These are phyloP conservation scores for Alisma plantagoaquatica DNA, from an alignment of 106 monocot genomes.

Conservation along the genomic window DNA sequence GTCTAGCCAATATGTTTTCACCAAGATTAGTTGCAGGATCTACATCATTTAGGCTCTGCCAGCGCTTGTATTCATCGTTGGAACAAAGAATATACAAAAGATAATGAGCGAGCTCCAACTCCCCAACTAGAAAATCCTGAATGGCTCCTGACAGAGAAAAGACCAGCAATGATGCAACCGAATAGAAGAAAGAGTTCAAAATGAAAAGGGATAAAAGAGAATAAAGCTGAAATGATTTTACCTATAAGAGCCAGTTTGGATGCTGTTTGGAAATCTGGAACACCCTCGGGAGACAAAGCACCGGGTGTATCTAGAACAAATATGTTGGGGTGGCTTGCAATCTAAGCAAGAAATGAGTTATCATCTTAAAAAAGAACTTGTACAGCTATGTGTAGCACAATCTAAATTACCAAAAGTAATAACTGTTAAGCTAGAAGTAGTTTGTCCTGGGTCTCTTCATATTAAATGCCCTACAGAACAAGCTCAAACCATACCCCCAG, in stretches of 20 bases:
- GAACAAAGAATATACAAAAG: slow-evolving; percentile 51
- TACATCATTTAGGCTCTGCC: slow-evolving; percentile 37
- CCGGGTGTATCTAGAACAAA: slow-evolving; percentile 87
- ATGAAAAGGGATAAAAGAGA: neutral
- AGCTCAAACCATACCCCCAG: no score
- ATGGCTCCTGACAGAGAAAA: slow-evolving; percentile 63
- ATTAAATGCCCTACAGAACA: no score
- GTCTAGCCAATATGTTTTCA: neutral
- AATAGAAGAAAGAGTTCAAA: neutral
- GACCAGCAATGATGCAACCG: no score
- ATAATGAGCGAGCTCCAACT: slow-evolving; percentile 40
- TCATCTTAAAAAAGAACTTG: neutral
- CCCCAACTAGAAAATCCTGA: slow-evolving; percentile 32
- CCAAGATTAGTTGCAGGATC: neutral
- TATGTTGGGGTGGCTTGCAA: slow-evolving; percentile 88
- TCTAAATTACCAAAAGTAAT: no score
- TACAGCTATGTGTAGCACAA: no score
- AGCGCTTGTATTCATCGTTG: slow-evolving; percentile 33
- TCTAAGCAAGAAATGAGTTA: slow-evolving; percentile 25
- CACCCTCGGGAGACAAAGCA: slow-evolving; percentile 39
- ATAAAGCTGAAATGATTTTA: slow-evolving; percentile 3
- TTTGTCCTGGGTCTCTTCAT: no score
- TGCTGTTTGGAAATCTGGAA: slow-evolving; percentile 29
- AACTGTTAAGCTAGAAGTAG: no score
- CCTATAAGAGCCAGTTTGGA: slow-evolving; percentile 80